Conservation (phyloP, 106 monocot genomes). For the Dendrobium officinale region DNA sequence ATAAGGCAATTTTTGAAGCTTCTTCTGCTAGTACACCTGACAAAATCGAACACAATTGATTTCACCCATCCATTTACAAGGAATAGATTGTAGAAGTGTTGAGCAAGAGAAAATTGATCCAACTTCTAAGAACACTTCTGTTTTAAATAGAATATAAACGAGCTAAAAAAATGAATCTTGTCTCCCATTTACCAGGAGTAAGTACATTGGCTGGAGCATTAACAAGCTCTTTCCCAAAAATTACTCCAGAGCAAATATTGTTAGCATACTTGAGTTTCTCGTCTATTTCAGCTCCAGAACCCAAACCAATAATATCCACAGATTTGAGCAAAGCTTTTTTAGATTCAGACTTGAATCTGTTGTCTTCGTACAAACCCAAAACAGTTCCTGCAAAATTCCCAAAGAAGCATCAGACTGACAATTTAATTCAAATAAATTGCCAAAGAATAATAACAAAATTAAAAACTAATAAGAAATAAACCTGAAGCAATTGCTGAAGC, state of each 20-base stretch:
- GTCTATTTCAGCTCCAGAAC: conserved; percentile 61
- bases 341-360: conserved; percentile 83
- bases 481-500: conserved; percentile 84
- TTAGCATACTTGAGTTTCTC: conserved; percentile 73
- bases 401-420: neutral
- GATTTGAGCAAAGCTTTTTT: conserved; percentile 63
- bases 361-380: conserved; percentile 76
- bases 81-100: neutral
- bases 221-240: conserved; percentile 91
- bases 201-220: conserved; percentile 98
- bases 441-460: conserved; percentile 2
- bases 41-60: neutral
- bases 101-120: neutral
- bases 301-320: conserved; percentile 85
- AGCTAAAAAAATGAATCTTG: neutral
- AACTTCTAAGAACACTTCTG: neutral
- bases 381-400: conserved; percentile 48
- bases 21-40: conserved; percentile 85
- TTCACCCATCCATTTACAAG: neutral
- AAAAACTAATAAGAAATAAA: conserved; percentile 8
- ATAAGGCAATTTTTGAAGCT: conserved; percentile 74
- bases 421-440: neutral
- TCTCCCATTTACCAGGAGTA: conserved; percentile 60
- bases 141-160: neutral
- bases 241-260: conserved; percentile 78